Evolutionary conservation across 305 asterid genomes (phyloP).

Genomic region (Fraxinus angustifolia): DNA sequence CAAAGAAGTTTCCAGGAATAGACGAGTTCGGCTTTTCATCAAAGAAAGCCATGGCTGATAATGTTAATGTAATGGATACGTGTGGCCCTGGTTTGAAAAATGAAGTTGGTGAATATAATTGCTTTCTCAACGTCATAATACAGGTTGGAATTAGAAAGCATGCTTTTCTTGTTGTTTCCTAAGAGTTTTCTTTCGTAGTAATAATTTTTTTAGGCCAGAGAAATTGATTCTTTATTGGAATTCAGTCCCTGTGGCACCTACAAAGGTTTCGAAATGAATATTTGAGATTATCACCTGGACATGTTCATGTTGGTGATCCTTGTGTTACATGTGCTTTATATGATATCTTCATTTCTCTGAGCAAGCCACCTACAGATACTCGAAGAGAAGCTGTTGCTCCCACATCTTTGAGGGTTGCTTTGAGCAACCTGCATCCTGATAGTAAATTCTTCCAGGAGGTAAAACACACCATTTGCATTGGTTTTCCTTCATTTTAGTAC

Average conservation of each 20-base stretch:
- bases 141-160: conserved; percentile 55
- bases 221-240: conserved; percentile 18
- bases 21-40: conserved; percentile 30
- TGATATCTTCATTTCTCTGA: conserved; percentile 75
- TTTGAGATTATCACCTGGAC: conserved; percentile 62
- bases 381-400: conserved; percentile 78
- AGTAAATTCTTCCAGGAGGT: conserved; percentile 92
- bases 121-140: conserved; percentile 89
- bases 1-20: conserved; percentile 31
- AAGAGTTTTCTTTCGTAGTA: conserved; percentile 7
- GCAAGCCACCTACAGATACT: conserved; percentile 47
- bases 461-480: conserved; percentile 22
- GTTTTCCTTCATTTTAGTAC: neutral
- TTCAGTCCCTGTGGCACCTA: conserved; percentile 87
- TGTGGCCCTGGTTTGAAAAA: conserved; percentile 83
- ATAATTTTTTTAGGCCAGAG: conserved; percentile 18
- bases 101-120: conserved; percentile 89
- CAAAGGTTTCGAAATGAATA: conserved; percentile 77
- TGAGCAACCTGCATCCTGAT: conserved; percentile 84
- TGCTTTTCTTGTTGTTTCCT: conserved; percentile 9
- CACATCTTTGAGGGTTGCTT: conserved; percentile 78
- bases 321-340: conserved; percentile 85
- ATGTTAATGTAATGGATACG: conserved; percentile 43
- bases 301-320: conserved; percentile 88
- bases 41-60: conserved; percentile 36